Evolutionary conservation across 116 monocot genomes (phyloP).

Genomic region (Papilionanthe hybrid): DNA sequence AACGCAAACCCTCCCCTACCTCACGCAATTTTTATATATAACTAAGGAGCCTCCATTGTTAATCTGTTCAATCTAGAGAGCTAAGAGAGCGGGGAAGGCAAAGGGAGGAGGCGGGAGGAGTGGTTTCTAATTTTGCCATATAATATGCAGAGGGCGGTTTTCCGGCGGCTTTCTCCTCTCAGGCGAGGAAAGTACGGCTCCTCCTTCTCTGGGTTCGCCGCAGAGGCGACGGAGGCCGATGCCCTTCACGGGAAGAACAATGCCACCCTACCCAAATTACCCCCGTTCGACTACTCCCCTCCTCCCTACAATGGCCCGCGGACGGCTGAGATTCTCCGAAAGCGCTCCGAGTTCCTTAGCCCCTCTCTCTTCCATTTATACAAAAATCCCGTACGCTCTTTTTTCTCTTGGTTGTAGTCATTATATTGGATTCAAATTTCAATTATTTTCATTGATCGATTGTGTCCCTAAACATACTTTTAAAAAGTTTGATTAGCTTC

Average conservation of each 20-base stretch:
- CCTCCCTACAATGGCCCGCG: constrained; percentile 71
- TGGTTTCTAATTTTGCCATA: neutral
- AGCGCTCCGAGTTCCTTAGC: constrained; percentile 72
- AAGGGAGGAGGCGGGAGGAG: neutral
- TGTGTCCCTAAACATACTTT: neutral
- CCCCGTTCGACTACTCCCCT: constrained; percentile 68
- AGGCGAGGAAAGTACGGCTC: neutral
- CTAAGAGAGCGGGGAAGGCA: neutral
- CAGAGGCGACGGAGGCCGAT: neutral
- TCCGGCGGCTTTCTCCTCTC: constrained; percentile 6
- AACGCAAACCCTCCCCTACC: too few relatives aligned
- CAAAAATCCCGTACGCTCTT: constrained; percentile 60
- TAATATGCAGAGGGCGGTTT: constrained; percentile 1
- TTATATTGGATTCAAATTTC: neutral
- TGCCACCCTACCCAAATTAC: constrained; percentile 50
- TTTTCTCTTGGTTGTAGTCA: neutral
- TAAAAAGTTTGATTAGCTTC: neutral
- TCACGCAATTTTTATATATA: too few relatives aligned
- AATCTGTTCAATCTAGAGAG: neutral
- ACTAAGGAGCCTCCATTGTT: neutral
- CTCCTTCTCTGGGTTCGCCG: neutral
- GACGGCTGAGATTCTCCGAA: constrained; percentile 60
- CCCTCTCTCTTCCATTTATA: constrained; percentile 76
- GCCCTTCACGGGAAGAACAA: neutral
- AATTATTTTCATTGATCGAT: neutral